Percentiles rank a stretch among this genome's conserved stretches.
These are phyloP conservation scores for Galeopsis tetrahit DNA, from an alignment of 257 asterid species.

Conservation along the genomic window DNA sequence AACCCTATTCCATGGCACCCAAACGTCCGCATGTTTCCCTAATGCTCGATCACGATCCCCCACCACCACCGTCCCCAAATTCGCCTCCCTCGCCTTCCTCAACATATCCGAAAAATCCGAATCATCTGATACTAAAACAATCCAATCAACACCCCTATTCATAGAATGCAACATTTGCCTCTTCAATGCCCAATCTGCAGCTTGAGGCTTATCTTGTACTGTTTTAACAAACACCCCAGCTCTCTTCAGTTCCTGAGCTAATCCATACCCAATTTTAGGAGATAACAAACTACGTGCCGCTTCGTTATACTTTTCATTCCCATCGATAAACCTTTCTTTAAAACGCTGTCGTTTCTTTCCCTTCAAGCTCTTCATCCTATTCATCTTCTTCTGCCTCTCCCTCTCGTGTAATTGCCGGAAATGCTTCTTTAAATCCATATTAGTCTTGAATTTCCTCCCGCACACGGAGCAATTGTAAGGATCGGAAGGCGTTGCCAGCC, in stretches of 20 bases:
- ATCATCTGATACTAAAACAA: conserved; percentile 84
- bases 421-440: conserved; percentile 80
- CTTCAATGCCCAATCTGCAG: conserved; percentile 97
- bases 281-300: conserved; percentile 68
- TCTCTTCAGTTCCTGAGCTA: conserved; percentile 77
- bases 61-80: conserved; percentile 88
- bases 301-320: conserved; percentile 75
- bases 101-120: conserved; percentile 84
- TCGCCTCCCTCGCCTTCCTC: conserved; percentile 78
- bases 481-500: conserved; percentile 44
- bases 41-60: conserved; percentile 83
- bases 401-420: conserved; percentile 81
- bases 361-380: conserved; percentile 74
- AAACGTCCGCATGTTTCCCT: conserved; percentile 83
- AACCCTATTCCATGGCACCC: conserved; percentile 82
- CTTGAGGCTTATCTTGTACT: conserved; percentile 92
- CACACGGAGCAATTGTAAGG: conserved; percentile 82
- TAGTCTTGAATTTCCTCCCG: conserved; percentile 76
- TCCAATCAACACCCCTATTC: conserved; percentile 92
- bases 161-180: conserved; percentile 91
- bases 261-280: conserved; percentile 79
- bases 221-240: conserved; percentile 93
- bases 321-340: conserved; percentile 72
- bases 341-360: conserved; percentile 86
- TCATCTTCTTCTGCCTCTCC: conserved; percentile 83